Conservation (phyloP, 2,329 filamentous ascomycete genomes). For the Elsinoe ampelina region DNA sequence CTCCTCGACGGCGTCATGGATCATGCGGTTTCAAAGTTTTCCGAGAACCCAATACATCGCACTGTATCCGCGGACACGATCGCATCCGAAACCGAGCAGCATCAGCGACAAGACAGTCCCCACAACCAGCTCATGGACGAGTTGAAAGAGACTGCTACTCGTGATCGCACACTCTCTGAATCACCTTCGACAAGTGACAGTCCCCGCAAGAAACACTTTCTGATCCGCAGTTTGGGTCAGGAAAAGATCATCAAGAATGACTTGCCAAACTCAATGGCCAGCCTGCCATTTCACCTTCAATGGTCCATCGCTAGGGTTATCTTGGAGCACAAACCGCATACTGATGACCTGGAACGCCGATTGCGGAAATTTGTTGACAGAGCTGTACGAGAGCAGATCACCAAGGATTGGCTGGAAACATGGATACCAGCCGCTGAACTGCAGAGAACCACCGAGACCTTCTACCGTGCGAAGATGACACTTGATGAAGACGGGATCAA, state of each 20-base stretch:
- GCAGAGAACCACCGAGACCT: slow-evolving; percentile 86
- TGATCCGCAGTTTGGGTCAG: neutral
- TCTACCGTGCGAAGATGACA: slow-evolving; percentile 55
- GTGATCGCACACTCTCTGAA: neutral
- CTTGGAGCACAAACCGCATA: neutral
- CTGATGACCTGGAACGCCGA: neutral
- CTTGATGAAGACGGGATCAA: neutral
- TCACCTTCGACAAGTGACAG: neutral
- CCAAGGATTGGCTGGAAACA: neutral
- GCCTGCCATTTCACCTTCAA: slow-evolving; percentile 17
- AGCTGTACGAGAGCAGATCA: neutral
- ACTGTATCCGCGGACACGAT: neutral
- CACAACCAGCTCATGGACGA: slow-evolving; percentile 1
- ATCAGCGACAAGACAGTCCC: neutral
- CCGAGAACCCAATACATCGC: neutral
- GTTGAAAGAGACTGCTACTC: neutral
- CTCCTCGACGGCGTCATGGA: neutral
- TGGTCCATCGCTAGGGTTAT: slow-evolving; percentile 10
- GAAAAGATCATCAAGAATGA: neutral
- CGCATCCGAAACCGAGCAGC: neutral
- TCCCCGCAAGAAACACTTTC: neutral
- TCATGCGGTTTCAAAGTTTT: neutral
- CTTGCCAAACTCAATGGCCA: slow-evolving; percentile 7
- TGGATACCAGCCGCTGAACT: slow-evolving; percentile 55
- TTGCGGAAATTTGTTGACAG: neutral